A percentile compares a stretch with the other conserved stretches of the same genome.
Evolutionary conservation across 2,329 filamentous ascomycete species (phyloP).

Genomic region (Ophiognomonia clavigignenti-juglandacearum): DNA sequence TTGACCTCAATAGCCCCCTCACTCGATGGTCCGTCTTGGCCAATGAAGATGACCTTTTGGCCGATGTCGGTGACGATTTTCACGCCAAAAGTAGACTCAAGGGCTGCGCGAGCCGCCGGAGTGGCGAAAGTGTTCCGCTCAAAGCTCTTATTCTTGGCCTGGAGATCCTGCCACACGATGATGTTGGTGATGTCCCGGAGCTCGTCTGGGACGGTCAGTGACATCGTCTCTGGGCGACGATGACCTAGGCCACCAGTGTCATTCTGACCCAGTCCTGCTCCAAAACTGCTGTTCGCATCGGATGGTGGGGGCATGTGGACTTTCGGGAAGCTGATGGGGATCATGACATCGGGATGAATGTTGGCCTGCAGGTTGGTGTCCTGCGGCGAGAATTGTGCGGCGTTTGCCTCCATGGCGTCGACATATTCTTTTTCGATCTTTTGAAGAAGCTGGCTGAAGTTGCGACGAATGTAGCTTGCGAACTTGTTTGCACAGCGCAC

Average conservation of each 20-base stretch:
- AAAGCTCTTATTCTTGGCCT: neutral
- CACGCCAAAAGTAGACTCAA: neutral
- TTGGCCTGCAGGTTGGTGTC: neutral
- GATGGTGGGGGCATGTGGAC: neutral
- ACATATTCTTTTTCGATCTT: conserved; percentile 31
- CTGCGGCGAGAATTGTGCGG: neutral
- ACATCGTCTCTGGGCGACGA: too few species aligned
- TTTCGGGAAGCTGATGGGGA: neutral
- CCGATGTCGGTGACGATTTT: neutral
- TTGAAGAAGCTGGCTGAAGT: neutral
- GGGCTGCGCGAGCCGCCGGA: neutral
- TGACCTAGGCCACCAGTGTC: neutral
- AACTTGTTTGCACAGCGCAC: conserved; percentile 7
- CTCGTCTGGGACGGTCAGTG: neutral
- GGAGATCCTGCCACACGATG: conserved; percentile 2
- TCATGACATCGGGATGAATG: neutral
- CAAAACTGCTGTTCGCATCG: neutral
- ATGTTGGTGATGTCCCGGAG: neutral
- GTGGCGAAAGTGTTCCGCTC: neutral
- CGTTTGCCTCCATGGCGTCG: neutral
- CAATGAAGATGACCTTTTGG: conserved; percentile 8
- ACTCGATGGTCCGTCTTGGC: neutral
- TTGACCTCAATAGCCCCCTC: neutral
- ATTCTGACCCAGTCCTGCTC: neutral
- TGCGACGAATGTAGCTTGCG: neutral